phyloP scores from a whole-genome alignment of 2,329 filamentous ascomycete genomes.

The Trichoderma koningiopsis region DNA sequence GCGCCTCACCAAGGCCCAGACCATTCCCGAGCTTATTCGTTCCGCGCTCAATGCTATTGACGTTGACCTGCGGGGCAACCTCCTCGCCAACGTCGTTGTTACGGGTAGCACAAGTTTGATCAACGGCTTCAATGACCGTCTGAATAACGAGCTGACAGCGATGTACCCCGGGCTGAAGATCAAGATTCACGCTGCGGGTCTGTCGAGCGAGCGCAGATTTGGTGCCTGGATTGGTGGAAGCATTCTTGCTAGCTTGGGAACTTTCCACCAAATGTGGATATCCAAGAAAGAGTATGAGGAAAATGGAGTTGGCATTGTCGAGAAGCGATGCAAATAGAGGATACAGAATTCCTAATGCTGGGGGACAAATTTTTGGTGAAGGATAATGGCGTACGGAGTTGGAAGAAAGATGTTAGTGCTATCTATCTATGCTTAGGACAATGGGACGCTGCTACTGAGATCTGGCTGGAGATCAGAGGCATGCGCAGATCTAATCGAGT shows the following conservation, averaged over 20 bases:
- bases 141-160: constrained; percentile 79
- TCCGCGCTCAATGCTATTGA: constrained; percentile 78
- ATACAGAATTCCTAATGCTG: constrained; percentile 4
- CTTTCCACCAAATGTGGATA: constrained; percentile 99
- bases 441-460: constrained; percentile 5
- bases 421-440: constrained; percentile 19
- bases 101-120: constrained; percentile 86
- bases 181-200: constrained; percentile 82
- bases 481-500: constrained; percentile 10
- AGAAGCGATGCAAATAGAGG: constrained; percentile 88
- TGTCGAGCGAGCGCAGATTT: constrained; percentile 86
- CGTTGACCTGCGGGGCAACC: constrained; percentile 79
- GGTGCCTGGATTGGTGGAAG: constrained; percentile 96
- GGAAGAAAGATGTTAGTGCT: constrained; percentile 33
- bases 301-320: constrained; percentile 84
- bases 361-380: constrained; percentile 7
- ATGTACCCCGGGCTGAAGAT: constrained; percentile 86
- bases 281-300: constrained; percentile 97
- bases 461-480: constrained; percentile 2
- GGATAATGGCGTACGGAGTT: constrained; percentile 42
- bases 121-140: constrained; percentile 87
- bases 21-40: constrained; percentile 80
- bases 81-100: constrained; percentile 89
- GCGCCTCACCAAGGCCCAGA: constrained; percentile 69
- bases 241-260: constrained; percentile 91